phyloP scores from a whole-genome alignment of 2,329 filamentous ascomycete genomes.

The Fusarium chaquense region DNA sequence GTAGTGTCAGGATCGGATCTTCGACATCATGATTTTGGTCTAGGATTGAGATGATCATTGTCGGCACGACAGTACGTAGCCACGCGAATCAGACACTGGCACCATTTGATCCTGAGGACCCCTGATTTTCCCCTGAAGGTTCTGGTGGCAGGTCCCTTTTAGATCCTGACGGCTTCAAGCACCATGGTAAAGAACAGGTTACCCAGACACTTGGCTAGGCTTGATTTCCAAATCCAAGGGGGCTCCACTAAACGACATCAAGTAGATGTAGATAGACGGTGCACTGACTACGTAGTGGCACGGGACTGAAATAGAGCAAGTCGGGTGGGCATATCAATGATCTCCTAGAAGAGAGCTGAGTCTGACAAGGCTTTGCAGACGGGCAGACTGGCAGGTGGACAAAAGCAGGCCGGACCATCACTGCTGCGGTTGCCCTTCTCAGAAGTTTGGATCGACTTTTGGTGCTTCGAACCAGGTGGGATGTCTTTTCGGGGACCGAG shows the following conservation, averaged over 20 bases:
- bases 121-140: conserved; percentile 37
- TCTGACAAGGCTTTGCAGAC: conserved; percentile 9
- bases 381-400: not conserved
- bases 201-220: conserved; percentile 14
- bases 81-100: conserved; percentile 45
- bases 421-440: conserved; percentile 9
- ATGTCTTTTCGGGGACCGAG: conserved; percentile 31
- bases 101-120: conserved; percentile 34
- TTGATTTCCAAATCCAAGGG: conserved; percentile 2
- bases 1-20: conserved; percentile 2
- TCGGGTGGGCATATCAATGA: conserved; percentile 34
- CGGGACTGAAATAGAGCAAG: conserved; percentile 25
- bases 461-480: conserved; percentile 8
- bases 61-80: conserved; percentile 27
- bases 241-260: conserved; percentile 37
- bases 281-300: conserved; percentile 41
- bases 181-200: conserved; percentile 1
- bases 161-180: conserved; percentile 11
- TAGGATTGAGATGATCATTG: conserved; percentile 24
- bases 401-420: conserved; percentile 11
- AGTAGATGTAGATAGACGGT: conserved; percentile 16
- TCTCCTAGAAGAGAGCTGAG: conserved; percentile 24
- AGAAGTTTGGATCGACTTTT: conserved; percentile 9
- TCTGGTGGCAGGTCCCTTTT: conserved; percentile 15
- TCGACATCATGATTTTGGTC: conserved; percentile 14